phyloP scores from a whole-genome alignment of 441 rosid genomes.

The Syzygium syzygioides region DNA sequence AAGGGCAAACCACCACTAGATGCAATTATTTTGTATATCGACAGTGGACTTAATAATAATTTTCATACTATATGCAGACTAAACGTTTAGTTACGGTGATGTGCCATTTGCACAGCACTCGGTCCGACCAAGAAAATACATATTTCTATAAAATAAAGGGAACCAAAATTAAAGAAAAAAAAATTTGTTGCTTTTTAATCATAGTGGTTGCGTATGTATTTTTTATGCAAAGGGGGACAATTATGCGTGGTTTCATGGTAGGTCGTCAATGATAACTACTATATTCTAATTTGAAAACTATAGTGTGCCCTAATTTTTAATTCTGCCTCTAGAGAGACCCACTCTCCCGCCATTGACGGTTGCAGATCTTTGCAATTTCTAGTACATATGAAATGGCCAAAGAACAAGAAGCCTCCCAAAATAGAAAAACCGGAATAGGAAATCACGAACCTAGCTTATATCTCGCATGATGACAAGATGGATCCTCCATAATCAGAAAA shows the following conservation, averaged over 20 bases:
- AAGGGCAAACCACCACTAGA: fast-evolving
- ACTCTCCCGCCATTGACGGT: background rate
- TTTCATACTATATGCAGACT: background rate
- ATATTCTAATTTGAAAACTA: background rate
- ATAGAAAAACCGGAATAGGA: background rate
- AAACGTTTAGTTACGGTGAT: background rate
- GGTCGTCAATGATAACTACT: background rate
- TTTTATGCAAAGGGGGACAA: background rate
- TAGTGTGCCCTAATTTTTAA: background rate
- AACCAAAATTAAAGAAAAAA: too few relatives aligned
- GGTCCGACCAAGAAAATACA: background rate
- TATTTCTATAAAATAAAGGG: background rate
- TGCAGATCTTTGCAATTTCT: background rate
- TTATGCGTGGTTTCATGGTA: background rate
- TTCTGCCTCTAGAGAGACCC: background rate
- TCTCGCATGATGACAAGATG: background rate
- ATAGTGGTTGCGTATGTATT: background rate
- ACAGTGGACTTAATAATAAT: background rate
- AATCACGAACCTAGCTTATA: background rate
- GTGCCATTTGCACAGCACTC: background rate
- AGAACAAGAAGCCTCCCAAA: background rate
- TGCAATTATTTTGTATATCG: background rate
- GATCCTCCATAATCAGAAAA: background rate
- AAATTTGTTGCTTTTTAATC: background rate
- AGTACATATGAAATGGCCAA: background rate